Percentiles rank a stretch among this genome's conserved stretches.
These are phyloP conservation scores for Dichomitus squalens DNA, from an alignment of 1,284 basidiomycete genomes.

Conservation along the genomic window DNA sequence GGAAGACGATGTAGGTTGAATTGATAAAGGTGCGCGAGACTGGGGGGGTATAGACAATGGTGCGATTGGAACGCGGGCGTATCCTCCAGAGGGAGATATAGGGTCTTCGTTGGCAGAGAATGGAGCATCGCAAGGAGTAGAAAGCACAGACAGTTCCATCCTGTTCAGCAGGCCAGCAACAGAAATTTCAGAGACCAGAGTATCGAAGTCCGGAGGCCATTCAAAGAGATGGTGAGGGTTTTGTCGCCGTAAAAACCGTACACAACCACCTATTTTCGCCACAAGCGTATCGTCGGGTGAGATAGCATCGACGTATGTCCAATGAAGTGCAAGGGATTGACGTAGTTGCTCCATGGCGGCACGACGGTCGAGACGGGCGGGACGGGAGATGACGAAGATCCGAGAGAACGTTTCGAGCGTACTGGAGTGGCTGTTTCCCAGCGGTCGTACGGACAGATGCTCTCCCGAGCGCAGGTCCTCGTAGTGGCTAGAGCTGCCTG, in stretches of 20 bases:
- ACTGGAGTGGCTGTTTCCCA: neutral
- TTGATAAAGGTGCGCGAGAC: neutral
- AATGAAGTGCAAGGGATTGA: slow-evolving; percentile 45
- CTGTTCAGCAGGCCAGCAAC: slow-evolving; percentile 20
- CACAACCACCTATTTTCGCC: slow-evolving; percentile 42
- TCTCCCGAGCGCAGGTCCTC: too few relatives aligned
- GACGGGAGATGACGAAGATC: slow-evolving; percentile 63
- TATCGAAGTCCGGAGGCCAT: slow-evolving; percentile 40
- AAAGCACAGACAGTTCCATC: neutral
- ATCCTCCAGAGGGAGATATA: neutral
- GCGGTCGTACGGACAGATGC: neutral
- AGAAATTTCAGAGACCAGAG: neutral
- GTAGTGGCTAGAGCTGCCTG: too few relatives aligned
- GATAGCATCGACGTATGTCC: slow-evolving; percentile 57
- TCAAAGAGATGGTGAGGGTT: slow-evolving; percentile 27
- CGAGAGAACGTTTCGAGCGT: slow-evolving; percentile 33
- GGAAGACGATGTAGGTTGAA: neutral
- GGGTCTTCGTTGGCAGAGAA: neutral
- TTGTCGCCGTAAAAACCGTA: slow-evolving; percentile 38
- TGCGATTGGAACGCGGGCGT: neutral
- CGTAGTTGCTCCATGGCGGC: slow-evolving; percentile 57
- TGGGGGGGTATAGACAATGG: neutral
- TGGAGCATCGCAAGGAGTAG: neutral
- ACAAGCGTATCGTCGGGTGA: slow-evolving; percentile 42
- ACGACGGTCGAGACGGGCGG: slow-evolving; percentile 51